Base-by-base conservation (phyloP, 176 grass and related monocot species). In the Bothriochloa decipiens region DNA sequence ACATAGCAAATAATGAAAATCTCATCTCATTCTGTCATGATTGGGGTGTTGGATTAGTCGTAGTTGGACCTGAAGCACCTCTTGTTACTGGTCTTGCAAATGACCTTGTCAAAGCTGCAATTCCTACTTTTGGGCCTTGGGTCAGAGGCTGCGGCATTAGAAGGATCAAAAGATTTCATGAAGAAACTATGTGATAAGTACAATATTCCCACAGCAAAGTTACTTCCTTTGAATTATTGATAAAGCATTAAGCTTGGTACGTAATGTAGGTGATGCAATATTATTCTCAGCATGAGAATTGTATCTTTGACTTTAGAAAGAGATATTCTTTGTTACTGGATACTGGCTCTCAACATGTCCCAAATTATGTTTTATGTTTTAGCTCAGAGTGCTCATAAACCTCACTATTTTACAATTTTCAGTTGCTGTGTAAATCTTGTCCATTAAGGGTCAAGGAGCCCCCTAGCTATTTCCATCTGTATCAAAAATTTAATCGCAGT, bases 21-120 rank as follows among this genome's bases (percentile, higher is more conserved):
- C 85, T 90, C 37, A 88, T 89, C 36, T 53, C 85, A 23, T 92
- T 92, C 46, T 95, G 93, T 43, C 82, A 1, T 47, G 74, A 50
- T 5, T 65, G 90, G 90, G 71, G 76, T 17, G 88, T 41, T 0
- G 7, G 11, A 12, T 3, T 45, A 12, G 42, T 45, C 2, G 10
- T 45, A 45, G 42, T 95, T 18, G 88, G 90, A 42, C 87, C 42
- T 45, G 42, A 45, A 42, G 40, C 9, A 11, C 42, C 42, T 12
- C 42, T 45, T 11, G 10, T 45, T 45, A 11, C 42, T 11, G 10
- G 42, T 45, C 42, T 45, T 45, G 42, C 11, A 12, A 11, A 45
- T 45, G 42, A 45, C 11, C 42, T 45, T 45, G 42, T 45, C 42
- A 45, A 45, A 45, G 9, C 11, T 45, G 42, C 10, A 12, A 45